Percentiles rank a stretch among this genome's conserved stretches.
Conservation (phyloP, 2,329 filamentous ascomycete genomes). For the Gnomoniopsis sp. region DNA sequence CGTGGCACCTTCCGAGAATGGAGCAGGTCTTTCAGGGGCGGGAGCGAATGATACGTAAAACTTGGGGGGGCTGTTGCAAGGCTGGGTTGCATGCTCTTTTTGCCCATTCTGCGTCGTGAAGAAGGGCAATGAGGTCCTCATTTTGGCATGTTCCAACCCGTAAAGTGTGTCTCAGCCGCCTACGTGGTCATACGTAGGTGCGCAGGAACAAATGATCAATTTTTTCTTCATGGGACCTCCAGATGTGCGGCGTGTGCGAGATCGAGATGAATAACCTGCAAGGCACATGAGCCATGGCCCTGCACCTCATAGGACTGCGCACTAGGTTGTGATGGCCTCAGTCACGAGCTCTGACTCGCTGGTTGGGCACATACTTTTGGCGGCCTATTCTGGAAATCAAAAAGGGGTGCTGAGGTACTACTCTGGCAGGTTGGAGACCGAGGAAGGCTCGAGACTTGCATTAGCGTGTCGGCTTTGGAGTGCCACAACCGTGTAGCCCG, state of each 20-base stretch:
- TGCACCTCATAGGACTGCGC: conserved; percentile 4
- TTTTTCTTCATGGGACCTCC: conserved; percentile 2
- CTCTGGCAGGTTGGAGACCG: neutral
- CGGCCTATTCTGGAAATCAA: neutral
- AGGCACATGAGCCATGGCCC: conserved; percentile 2
- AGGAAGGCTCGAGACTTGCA: neutral
- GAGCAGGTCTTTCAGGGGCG: conserved; percentile 3
- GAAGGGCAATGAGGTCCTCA: neutral
- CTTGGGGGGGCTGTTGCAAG: conserved; percentile 3
- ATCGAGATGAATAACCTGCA: neutral
- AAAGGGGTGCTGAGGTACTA: neutral
- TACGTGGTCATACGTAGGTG: conserved; percentile 3
- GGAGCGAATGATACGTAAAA: conserved; percentile 3
- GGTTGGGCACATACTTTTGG: too few relatives aligned
- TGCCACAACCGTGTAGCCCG: neutral
- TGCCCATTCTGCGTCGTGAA: conserved; percentile 1
- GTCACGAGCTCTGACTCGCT: conserved; percentile 4
- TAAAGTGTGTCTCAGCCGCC: neutral
- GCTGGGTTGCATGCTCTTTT: neutral
- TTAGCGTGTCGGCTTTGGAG: neutral
- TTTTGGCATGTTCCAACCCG: neutral
- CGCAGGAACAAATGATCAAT: neutral
- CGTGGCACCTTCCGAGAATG: conserved; percentile 13
- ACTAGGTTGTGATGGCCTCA: neutral
- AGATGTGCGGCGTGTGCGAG: neutral